These are phyloP conservation scores for Pseudogymnoascus sp. DNA, from an alignment of 2,329 filamentous ascomycete species.

Conservation along the genomic window DNA sequence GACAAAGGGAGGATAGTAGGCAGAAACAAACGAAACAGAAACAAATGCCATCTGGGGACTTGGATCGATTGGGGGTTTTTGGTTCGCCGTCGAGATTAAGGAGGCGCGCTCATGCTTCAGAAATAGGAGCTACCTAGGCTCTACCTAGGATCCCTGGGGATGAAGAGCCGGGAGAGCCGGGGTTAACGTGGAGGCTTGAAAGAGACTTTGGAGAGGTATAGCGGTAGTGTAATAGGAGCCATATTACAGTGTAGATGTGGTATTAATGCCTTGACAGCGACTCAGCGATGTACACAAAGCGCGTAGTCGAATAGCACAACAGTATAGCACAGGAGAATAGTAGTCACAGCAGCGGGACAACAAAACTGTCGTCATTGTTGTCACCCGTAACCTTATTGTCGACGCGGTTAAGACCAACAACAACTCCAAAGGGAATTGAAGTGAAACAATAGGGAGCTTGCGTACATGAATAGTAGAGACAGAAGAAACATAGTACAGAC, in stretches of 20 bases:
- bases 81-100: neutral
- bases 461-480: neutral
- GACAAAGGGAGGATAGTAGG: neutral
- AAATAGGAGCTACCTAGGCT: neutral
- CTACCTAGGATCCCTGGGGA: neutral
- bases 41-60: neutral
- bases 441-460: neutral
- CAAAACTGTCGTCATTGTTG: neutral
- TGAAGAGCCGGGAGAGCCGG: neutral
- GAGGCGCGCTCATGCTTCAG: conserved; percentile 1
- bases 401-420: neutral
- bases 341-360: neutral
- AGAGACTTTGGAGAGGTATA: neutral
- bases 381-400: neutral
- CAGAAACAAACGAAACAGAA: conserved; percentile 3
- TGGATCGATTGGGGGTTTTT: neutral
- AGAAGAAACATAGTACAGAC: too few species aligned
- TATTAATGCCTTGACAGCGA: neutral
- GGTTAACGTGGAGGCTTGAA: neutral
- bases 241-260: neutral
- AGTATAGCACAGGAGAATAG: neutral
- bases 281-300: neutral
- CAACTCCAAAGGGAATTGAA: neutral
- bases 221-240: neutral
- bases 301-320: neutral